A percentile compares a stretch with the other conserved stretches of the same genome.
Evolutionary conservation across 1,284 basidiomycete species (phyloP).

Genomic region (Ceratobasidium sp.): DNA sequence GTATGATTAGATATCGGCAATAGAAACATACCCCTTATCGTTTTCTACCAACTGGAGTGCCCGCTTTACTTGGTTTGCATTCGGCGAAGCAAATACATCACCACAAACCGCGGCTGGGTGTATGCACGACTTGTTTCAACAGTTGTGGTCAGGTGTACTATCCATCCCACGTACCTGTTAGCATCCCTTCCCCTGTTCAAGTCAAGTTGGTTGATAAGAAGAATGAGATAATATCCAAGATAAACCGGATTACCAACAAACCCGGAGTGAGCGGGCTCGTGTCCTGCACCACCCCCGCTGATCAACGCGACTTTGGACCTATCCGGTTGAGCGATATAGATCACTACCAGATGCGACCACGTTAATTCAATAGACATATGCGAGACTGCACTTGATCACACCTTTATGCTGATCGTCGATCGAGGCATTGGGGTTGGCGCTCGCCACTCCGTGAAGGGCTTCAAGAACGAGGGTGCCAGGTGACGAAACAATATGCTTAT

Average conservation of each 20-base stretch:
- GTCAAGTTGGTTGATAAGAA: not conserved
- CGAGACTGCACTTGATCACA: constrained; percentile 45
- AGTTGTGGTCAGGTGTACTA: not conserved
- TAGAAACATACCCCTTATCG: constrained; percentile 69
- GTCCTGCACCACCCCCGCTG: constrained; percentile 90
- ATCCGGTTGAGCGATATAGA: constrained; percentile 65
- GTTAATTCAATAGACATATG: not conserved
- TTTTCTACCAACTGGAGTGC: constrained; percentile 82
- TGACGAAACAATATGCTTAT: constrained; percentile 78
- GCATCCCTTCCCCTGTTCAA: constrained; percentile 73
- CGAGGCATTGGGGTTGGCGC: constrained; percentile 71
- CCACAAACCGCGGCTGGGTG: constrained; percentile 80
- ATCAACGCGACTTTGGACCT: constrained; percentile 78
- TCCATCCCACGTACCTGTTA: constrained; percentile 63
- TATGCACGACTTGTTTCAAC: constrained; percentile 2
- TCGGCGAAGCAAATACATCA: constrained; percentile 88
- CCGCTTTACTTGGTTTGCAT: constrained; percentile 78
- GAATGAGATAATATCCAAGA: too few species aligned
- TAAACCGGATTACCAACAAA: constrained; percentile 66
- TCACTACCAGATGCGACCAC: constrained; percentile 56
- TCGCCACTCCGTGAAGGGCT: constrained; percentile 75
- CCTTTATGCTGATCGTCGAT: constrained; percentile 74
- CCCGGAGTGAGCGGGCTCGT: constrained; percentile 87
- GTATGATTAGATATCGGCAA: constrained; percentile 34
- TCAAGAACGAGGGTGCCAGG: constrained; percentile 76